Conservation (phyloP, 352 stramenopile species). For the Pythium diclinum region DNA sequence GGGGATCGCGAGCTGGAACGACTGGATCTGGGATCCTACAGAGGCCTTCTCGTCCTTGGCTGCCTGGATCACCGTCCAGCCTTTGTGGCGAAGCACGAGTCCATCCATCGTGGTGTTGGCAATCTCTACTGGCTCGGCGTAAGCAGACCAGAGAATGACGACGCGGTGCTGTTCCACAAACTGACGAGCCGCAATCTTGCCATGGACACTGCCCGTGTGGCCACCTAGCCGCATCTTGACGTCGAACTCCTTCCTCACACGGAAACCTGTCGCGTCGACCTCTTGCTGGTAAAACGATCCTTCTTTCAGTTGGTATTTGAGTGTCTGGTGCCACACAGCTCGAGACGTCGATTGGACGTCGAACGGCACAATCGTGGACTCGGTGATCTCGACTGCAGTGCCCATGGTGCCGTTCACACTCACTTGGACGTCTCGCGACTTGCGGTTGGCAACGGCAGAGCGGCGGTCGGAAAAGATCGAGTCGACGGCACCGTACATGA, state of each 20-base stretch:
- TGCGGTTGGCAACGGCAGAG: neutral
- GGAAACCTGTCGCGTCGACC: neutral
- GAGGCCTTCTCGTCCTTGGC: neutral
- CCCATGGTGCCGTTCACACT: neutral
- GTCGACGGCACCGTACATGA: neutral
- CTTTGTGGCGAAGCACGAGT: neutral
- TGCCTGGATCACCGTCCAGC: constrained; percentile 2
- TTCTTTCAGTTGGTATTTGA: neutral
- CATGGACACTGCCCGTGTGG: neutral
- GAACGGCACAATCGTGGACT: constrained; percentile 18
- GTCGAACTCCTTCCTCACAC: neutral
- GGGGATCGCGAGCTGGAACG: constrained; percentile 3
- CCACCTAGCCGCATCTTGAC: neutral
- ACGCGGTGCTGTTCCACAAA: constrained; percentile 4
- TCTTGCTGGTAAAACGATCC: neutral
- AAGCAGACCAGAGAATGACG: neutral
- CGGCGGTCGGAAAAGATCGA: neutral
- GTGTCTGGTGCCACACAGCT: neutral
- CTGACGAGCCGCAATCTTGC: constrained; percentile 3
- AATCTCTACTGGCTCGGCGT: neutral
- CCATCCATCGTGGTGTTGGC: neutral
- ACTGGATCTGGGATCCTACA: neutral
- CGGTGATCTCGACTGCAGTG: neutral
- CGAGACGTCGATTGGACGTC: constrained; percentile 31
- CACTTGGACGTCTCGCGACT: constrained; percentile 1